Base-by-base conservation (phyloP, 176 grass and related monocot species). In the Melocanna baccifera region DNA sequence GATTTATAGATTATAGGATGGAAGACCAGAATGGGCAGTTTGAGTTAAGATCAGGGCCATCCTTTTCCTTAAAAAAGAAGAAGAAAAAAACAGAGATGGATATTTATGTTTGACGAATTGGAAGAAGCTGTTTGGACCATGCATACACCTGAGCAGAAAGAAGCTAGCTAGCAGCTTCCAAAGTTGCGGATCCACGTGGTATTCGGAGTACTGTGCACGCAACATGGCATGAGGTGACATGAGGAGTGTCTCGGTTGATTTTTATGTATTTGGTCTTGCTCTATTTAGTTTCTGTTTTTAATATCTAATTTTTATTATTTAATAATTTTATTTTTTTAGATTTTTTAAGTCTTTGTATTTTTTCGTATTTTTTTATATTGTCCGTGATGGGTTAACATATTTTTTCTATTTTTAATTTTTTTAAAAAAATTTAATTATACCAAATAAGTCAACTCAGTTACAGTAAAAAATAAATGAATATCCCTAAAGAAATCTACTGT, bases 181-280 rank as follows among this genome's bases (percentile, higher is more conserved):
- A 63, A 75, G 43, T n/a, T 30, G 78, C 43, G 46, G 28, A 66
- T 65, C 55, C 67, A 67, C 55, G 43, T 67, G 73, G 72, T 67
- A 52, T 62, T 62, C 68, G 53, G 53, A 41, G 74, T 59, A 26
- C 36, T 61, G 53, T 26, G 55, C 36, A 61, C 36, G 55, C 74
- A 77, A 77, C 53, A 61, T 18, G 53, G 42, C 74, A 42, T 40
- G 36, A 58, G 71, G 20, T 58, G 34, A 25, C 32, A 57, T 76
- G 32, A 36, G 16, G 41, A 23, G 73, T 11, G 6, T 25, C 2
- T 73, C 25, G 45, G 7, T 11, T 50, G 45, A 51, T 15, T 29
- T 74, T 46, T 8, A 51, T 32, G n/a, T n/a, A n/a, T n/a, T n/a
- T n/a, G n/a, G n/a, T n/a, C n/a, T n/a, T n/a, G n/a, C n/a, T n/a